A percentile compares a stretch with the other conserved stretches of the same genome.
Evolutionary conservation across 768 basidiomycete genomes (phyloP).

Genomic region (Hygrocybe coccinea): DNA sequence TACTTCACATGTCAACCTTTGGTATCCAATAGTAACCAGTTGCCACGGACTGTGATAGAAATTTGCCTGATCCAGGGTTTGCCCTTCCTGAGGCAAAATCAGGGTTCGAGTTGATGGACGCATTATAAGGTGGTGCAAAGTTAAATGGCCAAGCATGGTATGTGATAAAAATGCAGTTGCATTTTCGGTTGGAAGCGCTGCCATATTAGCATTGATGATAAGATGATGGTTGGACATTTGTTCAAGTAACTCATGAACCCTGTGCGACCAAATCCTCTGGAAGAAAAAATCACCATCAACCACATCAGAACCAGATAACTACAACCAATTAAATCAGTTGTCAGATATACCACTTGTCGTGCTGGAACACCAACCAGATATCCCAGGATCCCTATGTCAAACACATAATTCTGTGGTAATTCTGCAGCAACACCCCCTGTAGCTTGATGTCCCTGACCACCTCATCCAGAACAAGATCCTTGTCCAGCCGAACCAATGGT

Average conservation of each 20-base stretch:
- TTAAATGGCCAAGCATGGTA: background rate
- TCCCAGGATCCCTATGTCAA: background rate
- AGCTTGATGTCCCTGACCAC: background rate
- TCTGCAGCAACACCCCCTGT: background rate
- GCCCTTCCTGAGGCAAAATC: background rate
- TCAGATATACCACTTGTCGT: background rate
- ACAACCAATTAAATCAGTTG: background rate
- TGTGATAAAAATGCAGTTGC: background rate
- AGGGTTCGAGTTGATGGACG: background rate
- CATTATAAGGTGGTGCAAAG: background rate
- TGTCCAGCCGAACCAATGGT: background rate
- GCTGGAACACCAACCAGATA: background rate
- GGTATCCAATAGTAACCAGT: background rate
- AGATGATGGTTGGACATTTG: background rate
- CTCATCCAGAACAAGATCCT: background rate
- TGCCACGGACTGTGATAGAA: background rate
- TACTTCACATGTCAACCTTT: background rate
- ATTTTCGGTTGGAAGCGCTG: background rate
- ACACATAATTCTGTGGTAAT: background rate
- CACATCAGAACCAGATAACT: background rate
- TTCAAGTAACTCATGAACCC: background rate
- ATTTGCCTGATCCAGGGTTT: background rate
- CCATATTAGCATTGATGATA: background rate
- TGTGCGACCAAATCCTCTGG: background rate
- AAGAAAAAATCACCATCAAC: background rate